Conservation (phyloP, 2,329 filamentous ascomycete genomes). For the Bisporella sp. region DNA sequence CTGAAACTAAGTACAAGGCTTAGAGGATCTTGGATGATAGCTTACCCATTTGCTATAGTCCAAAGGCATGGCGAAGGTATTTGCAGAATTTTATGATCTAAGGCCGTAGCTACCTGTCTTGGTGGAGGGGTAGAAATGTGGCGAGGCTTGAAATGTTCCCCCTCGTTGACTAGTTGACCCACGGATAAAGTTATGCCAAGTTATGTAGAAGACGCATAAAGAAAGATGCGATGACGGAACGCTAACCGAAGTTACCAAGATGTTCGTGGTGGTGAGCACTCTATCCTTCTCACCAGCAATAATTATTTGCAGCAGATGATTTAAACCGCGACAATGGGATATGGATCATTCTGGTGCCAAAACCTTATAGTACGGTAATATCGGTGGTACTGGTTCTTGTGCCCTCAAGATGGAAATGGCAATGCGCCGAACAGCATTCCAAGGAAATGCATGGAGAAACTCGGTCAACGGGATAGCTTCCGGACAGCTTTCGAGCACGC, state of each 20-base stretch:
- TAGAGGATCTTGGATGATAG: not conserved
- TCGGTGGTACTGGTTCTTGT: constrained; percentile 13
- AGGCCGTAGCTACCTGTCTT: too few species aligned
- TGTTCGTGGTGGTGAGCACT: too few species aligned
- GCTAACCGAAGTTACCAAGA: too few species aligned
- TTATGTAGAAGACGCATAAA: too few species aligned
- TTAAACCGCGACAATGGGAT: not conserved
- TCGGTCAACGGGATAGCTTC: constrained; percentile 19
- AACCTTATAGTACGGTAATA: constrained; percentile 21
- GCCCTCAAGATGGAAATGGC: constrained; percentile 6
- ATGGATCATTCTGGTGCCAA: not conserved
- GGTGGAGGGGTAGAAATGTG: too few species aligned
- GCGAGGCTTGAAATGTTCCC: too few species aligned
- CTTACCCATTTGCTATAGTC: constrained; percentile 54
- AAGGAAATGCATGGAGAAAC: constrained; percentile 16
- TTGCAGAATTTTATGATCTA: not conserved
- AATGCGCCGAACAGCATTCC: constrained; percentile 22
- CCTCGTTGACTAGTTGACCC: too few species aligned
- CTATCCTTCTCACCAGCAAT: too few species aligned
- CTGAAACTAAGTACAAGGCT: not conserved
- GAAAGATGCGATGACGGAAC: too few species aligned
- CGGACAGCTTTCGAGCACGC: constrained; percentile 13
- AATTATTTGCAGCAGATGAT: not conserved
- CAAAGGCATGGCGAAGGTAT: constrained; percentile 41
- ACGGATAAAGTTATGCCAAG: too few species aligned